Evolutionary conservation across 2,329 filamentous ascomycete genomes (phyloP).

Genomic region (Annulohypoxylon truncatum): DNA sequence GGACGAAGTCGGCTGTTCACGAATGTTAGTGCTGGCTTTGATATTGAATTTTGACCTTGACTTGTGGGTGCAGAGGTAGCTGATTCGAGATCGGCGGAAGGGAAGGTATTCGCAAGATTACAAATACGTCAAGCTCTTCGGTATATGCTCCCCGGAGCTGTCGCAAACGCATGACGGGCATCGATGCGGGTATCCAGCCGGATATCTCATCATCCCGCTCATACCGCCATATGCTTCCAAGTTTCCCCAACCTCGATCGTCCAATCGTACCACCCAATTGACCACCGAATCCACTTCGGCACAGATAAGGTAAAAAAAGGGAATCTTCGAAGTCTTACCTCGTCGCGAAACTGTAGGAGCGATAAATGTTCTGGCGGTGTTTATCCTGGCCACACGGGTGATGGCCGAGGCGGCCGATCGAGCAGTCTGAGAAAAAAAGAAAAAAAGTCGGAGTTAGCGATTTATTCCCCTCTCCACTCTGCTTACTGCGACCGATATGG

Average conservation of each 20-base stretch:
- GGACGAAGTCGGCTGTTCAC: constrained; percentile 87
- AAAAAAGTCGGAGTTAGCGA: constrained; percentile 23
- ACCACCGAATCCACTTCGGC: constrained; percentile 7
- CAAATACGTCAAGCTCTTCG: background rate
- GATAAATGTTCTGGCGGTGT: constrained; percentile 66
- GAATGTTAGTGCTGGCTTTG: constrained; percentile 9
- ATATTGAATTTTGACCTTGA: background rate
- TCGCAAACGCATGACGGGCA: background rate
- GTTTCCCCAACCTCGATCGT: background rate
- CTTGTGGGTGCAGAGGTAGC: background rate
- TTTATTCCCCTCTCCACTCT: background rate
- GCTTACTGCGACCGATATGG: background rate
- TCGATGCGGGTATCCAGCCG: background rate
- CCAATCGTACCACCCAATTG: constrained; percentile 18
- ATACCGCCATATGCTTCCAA: constrained; percentile 7
- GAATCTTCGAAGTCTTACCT: constrained; percentile 61
- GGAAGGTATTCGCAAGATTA: background rate
- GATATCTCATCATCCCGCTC: background rate
- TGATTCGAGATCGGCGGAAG: background rate
- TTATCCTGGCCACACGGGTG: constrained; percentile 62
- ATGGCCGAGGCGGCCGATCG: constrained; percentile 62
- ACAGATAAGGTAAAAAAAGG: constrained; percentile 21
- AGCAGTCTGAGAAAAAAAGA: constrained; percentile 57
- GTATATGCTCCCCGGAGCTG: background rate
- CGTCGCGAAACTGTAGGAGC: constrained; percentile 70